Conservation (phyloP, 352 stramenopile genomes). For the Aphanomyces euteiches region DNA sequence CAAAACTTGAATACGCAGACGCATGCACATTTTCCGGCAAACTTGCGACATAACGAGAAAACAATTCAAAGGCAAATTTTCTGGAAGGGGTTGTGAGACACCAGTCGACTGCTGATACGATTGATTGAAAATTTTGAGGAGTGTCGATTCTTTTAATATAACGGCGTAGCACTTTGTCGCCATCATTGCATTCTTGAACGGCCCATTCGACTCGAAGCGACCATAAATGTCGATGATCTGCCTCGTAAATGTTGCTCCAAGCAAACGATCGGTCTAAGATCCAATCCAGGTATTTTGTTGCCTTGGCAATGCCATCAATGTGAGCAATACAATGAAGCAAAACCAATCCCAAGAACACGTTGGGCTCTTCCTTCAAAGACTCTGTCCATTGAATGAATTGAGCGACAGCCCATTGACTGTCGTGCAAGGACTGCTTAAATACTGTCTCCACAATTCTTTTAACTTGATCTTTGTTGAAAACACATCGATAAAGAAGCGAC, state of each 20-base stretch:
- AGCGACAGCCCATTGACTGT: not conserved
- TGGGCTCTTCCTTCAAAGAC: not conserved
- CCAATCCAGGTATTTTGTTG: constrained; percentile 8
- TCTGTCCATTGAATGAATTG: constrained; percentile 5
- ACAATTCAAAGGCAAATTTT: constrained; percentile 12
- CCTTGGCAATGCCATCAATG: not conserved
- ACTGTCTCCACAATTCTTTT: not conserved
- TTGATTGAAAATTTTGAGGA: not conserved
- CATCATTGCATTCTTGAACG: not conserved
- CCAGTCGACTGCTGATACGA: constrained; percentile 11
- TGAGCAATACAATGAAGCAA: constrained; percentile 9
- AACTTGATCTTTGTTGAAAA: not conserved
- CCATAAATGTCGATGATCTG: constrained; percentile 15
- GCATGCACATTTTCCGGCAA: constrained; percentile 11
- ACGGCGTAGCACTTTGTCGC: constrained; percentile 2
- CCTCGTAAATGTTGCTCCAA: not conserved
- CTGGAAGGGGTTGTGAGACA: constrained; percentile 7
- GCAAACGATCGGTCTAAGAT: constrained; percentile 10
- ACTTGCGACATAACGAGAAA: not conserved
- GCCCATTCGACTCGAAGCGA: constrained; percentile 20
- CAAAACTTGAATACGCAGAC: constrained; percentile 2
- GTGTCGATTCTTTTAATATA: constrained; percentile 2
- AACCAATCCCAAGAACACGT: not conserved
- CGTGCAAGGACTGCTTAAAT: not conserved
- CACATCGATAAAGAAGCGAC: not conserved